Evolutionary conservation across 345 rosid genomes (phyloP), one percentile per base, ranked within the genome.

Genomic region (Mercurialis annua): DNA sequence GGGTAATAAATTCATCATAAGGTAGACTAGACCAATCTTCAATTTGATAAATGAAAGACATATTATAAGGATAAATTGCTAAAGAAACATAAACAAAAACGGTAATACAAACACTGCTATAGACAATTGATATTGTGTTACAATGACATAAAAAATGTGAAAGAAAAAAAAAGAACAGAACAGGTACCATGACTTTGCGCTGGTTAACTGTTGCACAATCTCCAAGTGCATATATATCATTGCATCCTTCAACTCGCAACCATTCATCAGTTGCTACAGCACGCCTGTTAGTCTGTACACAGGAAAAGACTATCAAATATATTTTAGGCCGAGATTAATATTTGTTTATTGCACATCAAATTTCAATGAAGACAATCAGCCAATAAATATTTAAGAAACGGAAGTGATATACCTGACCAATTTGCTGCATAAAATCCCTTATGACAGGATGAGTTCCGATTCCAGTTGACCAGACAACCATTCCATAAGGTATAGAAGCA

Each of bases 391-490:
- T 40, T 40, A 40, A 40, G 44, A 8, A 40, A 40, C n/a, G 36
- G 8, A 62, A 43, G 11, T 10, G 67, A 70, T 73, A 76, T 58
- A 93, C 98, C 97, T 94, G 99, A 38, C 97, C 92, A 81, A 91
- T 76, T 81, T 89, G 89, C 80, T 85, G 79, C 99, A 94, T 94
- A 67, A 90, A 91, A 71, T 89, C 95, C 82, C 75, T 91, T 21
- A 89, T 77, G 57, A 89, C 90, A 58, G 96, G 88, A 58, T 78
- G 91, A 53, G 94, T 82, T 72, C 95, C 99, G 75, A 91, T 91
- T 64, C 99, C 99, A 59, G 99, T 94, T 73, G 99, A 94, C 99
- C 97, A 94, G 75, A 94, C 95, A 63, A 84, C 86, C 99, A 94
- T 87, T 62, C 99, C 99, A 66, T 91, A 91, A 29, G 97, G 97